A percentile compares a stretch with the other conserved stretches of the same genome.
Evolutionary conservation across 2,329 filamentous ascomycete genomes (phyloP).

Genomic region (Monosporascus sp.): DNA sequence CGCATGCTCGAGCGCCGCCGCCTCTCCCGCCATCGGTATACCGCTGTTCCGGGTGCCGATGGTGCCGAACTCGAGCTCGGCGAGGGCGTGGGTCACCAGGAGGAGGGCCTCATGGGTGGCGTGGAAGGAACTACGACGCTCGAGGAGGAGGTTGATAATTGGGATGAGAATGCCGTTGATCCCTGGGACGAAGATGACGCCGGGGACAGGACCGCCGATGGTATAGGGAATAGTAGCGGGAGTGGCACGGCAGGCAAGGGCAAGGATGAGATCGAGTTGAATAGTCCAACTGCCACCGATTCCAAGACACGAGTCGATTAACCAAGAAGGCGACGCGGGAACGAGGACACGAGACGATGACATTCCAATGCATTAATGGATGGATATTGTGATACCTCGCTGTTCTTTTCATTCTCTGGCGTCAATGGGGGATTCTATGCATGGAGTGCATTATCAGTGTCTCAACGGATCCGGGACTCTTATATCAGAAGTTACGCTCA

Average conservation of each 20-base stretch:
- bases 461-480: too few species aligned
- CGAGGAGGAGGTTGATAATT: conserved; percentile 84
- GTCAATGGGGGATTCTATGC: conserved; percentile 10
- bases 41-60: conserved; percentile 59
- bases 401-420: conserved; percentile 13
- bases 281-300: conserved; percentile 19
- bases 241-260: conserved; percentile 17
- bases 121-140: conserved; percentile 39
- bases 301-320: conserved; percentile 32
- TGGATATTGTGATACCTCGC: conserved; percentile 19
- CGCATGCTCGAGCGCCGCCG: conserved; percentile 89
- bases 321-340: conserved; percentile 7
- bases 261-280: conserved; percentile 18
- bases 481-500: too few species aligned
- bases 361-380: conserved; percentile 7
- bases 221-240: conserved; percentile 32
- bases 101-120: conserved; percentile 54
- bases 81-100: conserved; percentile 50
- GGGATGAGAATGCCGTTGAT: conserved; percentile 76
- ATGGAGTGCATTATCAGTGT: too few species aligned
- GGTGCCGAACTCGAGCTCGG: conserved; percentile 73
- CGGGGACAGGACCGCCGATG: conserved; percentile 54
- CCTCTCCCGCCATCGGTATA: conserved; percentile 61
- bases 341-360: conserved; percentile 10
- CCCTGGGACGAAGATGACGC: conserved; percentile 70